Evolutionary conservation across 805 yeast species (phyloP).

Genomic region (Saccharomycopsis microspora): DNA sequence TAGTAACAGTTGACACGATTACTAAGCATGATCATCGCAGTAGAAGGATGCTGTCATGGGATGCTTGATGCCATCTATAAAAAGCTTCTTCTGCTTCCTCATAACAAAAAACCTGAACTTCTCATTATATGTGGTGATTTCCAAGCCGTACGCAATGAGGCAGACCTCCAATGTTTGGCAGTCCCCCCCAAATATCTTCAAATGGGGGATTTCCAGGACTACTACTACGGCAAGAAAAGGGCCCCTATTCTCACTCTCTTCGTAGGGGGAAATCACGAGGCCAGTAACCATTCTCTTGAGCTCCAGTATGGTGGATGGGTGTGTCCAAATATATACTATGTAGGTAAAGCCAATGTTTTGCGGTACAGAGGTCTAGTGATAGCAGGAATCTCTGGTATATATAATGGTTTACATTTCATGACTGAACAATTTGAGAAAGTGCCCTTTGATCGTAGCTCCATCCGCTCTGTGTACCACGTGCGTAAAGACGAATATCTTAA

Average conservation of each 20-base stretch:
- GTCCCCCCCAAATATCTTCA: constrained; percentile 69
- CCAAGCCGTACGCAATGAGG: constrained; percentile 57
- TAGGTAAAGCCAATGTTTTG: constrained; percentile 69
- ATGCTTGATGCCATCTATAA: constrained; percentile 50
- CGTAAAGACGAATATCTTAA: constrained; percentile 54
- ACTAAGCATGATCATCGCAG: constrained; percentile 35
- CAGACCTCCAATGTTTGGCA: constrained; percentile 59
- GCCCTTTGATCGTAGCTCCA: constrained; percentile 36
- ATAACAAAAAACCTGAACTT: constrained; percentile 32
- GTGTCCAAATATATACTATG: constrained; percentile 73
- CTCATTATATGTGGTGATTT: constrained; percentile 86
- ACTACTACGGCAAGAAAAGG: constrained; percentile 42
- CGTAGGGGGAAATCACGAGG: constrained; percentile 94
- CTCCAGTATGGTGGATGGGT: constrained; percentile 87
- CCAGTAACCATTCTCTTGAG: constrained; percentile 65
- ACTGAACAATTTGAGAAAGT: constrained; percentile 29
- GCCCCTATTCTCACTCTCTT: constrained; percentile 77
- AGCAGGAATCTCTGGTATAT: constrained; percentile 81
- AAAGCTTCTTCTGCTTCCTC: constrained; percentile 19
- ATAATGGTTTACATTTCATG: constrained; percentile 38
- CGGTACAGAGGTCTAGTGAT: constrained; percentile 70
- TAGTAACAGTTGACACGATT: too few relatives aligned
- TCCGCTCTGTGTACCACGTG: constrained; percentile 63
- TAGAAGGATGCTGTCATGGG: constrained; percentile 91
- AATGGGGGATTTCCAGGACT: constrained; percentile 72